Percentiles rank a stretch among this genome's conserved stretches.
Evolutionary conservation across 495 filamentous ascomycete genomes (phyloP).

Genomic region (Talaromyces borbonicus): DNA sequence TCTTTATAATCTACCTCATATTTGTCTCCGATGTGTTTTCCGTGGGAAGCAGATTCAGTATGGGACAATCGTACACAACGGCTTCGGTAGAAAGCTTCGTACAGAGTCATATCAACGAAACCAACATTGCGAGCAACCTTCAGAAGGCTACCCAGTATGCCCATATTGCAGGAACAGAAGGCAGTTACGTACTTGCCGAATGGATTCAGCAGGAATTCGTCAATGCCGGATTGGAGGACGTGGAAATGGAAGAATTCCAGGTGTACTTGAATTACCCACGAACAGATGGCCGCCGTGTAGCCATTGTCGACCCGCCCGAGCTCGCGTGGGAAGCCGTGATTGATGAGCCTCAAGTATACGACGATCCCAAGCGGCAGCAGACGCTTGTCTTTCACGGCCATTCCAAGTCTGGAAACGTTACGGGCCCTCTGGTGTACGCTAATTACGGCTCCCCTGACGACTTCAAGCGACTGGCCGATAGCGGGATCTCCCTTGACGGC

Average conservation of each 20-base stretch:
- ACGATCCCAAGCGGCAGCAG: constrained; percentile 44
- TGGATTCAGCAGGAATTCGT: constrained; percentile 69
- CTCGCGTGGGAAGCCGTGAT: constrained; percentile 71
- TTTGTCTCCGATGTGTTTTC: constrained; percentile 75
- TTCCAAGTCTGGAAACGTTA: constrained; percentile 78
- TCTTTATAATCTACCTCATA: constrained; percentile 68
- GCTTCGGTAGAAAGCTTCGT: constrained; percentile 60
- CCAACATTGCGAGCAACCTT: constrained; percentile 59
- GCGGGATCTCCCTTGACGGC: constrained; percentile 63
- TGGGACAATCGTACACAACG: constrained; percentile 38
- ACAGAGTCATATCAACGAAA: constrained; percentile 55
- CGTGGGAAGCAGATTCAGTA: constrained; percentile 30
- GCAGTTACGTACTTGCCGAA: constrained; percentile 70
- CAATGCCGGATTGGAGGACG: constrained; percentile 58
- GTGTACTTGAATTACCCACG: constrained; percentile 92
- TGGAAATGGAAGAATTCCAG: constrained; percentile 63
- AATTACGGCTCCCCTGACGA: constrained; percentile 85
- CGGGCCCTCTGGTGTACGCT: constrained; percentile 87
- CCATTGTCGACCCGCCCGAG: constrained; percentile 64
- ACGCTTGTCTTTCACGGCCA: constrained; percentile 79
- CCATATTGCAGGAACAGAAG: constrained; percentile 85
- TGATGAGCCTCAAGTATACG: constrained; percentile 59
- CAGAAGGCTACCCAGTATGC: constrained; percentile 65
- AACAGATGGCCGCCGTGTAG: constrained; percentile 62
- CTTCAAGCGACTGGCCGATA: constrained; percentile 59